A percentile compares a stretch with the other conserved stretches of the same genome.
Conservation (phyloP, 495 filamentous ascomycete genomes). For the Neurospora sp. region DNA sequence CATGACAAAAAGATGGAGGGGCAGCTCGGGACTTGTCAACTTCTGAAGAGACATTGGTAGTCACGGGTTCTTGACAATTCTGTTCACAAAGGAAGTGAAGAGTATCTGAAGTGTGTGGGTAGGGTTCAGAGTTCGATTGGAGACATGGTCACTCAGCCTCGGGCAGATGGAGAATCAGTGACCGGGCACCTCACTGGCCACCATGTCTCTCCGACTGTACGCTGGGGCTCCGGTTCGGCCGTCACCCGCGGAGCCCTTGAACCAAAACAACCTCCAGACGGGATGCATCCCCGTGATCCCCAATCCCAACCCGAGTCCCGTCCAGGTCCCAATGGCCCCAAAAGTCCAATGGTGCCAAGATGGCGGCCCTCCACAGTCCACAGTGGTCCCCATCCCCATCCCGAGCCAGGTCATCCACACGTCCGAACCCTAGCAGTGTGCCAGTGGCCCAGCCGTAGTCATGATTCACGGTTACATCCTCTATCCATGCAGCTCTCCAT, state of each 20-base stretch:
- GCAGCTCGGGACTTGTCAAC: not conserved
- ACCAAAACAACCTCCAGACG: not conserved
- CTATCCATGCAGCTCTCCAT: not conserved
- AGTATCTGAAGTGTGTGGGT: not conserved
- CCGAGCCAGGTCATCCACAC: not conserved
- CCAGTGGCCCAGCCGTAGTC: no score
- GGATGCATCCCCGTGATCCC: not conserved
- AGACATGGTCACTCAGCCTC: not conserved
- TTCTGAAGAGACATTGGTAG: not conserved
- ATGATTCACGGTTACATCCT: not conserved
- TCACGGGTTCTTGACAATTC: not conserved
- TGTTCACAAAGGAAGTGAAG: not conserved
- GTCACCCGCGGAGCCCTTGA: not conserved
- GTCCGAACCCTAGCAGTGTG: not conserved
- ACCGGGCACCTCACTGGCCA: not conserved
- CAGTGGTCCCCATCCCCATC: not conserved
- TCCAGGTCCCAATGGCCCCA: not conserved
- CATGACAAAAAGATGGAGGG: not conserved
- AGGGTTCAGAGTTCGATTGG: not conserved
- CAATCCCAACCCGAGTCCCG: not conserved
- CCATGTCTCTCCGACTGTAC: not conserved
- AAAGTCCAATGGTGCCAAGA: not conserved
- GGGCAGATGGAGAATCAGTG: not conserved
- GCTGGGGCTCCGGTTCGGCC: not conserved
- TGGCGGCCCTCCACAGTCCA: not conserved